These are phyloP conservation scores for Phaseolus coccineus DNA, from an alignment of 331 rosid species.

Conservation along the genomic window DNA sequence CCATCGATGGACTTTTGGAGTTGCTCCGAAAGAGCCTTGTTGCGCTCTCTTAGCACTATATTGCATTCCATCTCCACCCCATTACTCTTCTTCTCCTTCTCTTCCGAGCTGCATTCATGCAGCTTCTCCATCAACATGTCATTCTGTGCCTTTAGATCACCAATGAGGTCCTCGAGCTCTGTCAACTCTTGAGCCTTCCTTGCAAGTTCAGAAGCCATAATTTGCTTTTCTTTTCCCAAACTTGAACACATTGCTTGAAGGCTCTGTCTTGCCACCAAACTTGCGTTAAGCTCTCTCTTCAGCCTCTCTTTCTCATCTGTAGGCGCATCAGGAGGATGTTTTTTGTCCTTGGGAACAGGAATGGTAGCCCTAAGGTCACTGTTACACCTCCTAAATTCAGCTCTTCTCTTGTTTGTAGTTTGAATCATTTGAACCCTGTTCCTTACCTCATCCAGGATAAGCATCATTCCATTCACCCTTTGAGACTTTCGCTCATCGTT, in stretches of 20 bases:
- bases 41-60: slow-evolving; percentile 66
- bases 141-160: slow-evolving; percentile 75
- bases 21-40: slow-evolving; percentile 70
- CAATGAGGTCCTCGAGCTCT: slow-evolving; percentile 75
- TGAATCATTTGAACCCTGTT: slow-evolving; percentile 68
- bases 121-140: slow-evolving; percentile 70
- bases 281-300: slow-evolving; percentile 72
- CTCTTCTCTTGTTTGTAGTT: slow-evolving; percentile 50
- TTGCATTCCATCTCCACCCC: slow-evolving; percentile 56
- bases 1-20: slow-evolving; percentile 75
- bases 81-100: slow-evolving; percentile 52
- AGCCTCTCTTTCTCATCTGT: slow-evolving; percentile 81
- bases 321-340: slow-evolving; percentile 49
- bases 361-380: slow-evolving; percentile 66
- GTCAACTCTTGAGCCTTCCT: slow-evolving; percentile 76
- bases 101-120: slow-evolving; percentile 59
- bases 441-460: slow-evolving; percentile 74
- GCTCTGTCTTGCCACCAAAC: slow-evolving; percentile 77
- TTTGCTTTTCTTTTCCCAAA: slow-evolving; percentile 93
- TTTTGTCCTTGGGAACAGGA: slow-evolving; percentile 65
- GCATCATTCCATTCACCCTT: slow-evolving; percentile 86
- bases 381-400: slow-evolving; percentile 81
- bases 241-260: slow-evolving; percentile 89
- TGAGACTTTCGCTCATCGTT: slow-evolving; percentile 62
- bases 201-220: slow-evolving; percentile 87